Conservation (phyloP, 768 basidiomycete species). For the Podaxis sp. region DNA sequence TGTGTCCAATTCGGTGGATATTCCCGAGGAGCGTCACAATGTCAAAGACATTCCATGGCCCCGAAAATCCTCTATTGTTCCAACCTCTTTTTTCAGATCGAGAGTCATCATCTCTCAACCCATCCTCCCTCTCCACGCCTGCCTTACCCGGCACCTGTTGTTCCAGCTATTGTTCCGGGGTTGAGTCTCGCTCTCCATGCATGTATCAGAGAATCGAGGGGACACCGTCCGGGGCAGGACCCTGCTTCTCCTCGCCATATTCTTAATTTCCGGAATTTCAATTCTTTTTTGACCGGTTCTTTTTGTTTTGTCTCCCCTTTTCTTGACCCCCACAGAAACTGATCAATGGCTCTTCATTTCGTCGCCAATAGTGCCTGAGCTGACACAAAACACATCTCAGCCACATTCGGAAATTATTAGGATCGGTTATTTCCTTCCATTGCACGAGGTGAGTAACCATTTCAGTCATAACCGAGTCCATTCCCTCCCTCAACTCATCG, state of each 20-base stretch:
- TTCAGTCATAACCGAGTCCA: neutral
- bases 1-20: neutral
- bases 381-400: neutral
- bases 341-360: neutral
- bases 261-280: slow-evolving; percentile 3
- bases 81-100: slow-evolving; percentile 1
- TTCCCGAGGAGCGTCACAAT: neutral
- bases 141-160: neutral
- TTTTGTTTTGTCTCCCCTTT: neutral
- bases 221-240: neutral
- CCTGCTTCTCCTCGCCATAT: neutral
- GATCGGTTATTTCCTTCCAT: slow-evolving; percentile 1
- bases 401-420: neutral
- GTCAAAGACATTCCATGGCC: neutral
- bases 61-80: neutral
- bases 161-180: neutral
- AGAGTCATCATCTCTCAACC: slow-evolving; percentile 3
- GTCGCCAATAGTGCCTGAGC: neutral
- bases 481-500: slow-evolving; percentile 9
- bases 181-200: neutral
- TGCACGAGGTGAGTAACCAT: slow-evolving; percentile 7
- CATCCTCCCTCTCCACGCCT: neutral
- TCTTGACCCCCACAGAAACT: neutral
- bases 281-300: slow-evolving; percentile 8
- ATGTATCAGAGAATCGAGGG: neutral